Conservation (phyloP, 192 early-diverging fungal genomes). For the Coemansia asiatica region DNA sequence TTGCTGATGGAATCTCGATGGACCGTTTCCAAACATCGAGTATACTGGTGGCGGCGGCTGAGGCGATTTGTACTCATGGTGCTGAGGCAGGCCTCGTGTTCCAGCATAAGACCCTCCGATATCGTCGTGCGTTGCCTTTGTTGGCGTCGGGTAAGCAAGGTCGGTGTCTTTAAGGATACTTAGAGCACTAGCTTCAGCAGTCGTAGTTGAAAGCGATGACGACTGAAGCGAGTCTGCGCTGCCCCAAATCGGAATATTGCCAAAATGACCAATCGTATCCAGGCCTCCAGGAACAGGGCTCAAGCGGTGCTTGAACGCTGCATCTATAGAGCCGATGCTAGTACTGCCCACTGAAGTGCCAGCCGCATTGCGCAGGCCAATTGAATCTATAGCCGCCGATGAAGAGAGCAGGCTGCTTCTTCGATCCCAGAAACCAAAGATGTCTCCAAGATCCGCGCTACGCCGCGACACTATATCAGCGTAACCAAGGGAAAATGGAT, state of each 20-base stretch:
- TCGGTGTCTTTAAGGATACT: constrained; percentile 55
- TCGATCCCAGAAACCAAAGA: constrained; percentile 22
- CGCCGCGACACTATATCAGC: constrained; percentile 10
- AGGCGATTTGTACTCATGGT: constrained; percentile 8
- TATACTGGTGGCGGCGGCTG: constrained; percentile 13
- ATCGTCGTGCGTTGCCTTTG: constrained; percentile 8
- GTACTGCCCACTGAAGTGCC: constrained; percentile 2
- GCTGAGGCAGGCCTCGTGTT: not conserved
- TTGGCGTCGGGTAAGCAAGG: constrained; percentile 48
- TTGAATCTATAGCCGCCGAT: constrained; percentile 19
- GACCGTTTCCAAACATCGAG: constrained; percentile 12
- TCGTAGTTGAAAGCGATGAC: constrained; percentile 30
- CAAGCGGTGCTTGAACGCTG: not conserved
- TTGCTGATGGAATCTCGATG: constrained; percentile 4
- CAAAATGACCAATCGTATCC: constrained; percentile 7
- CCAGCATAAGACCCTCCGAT: constrained; percentile 6
- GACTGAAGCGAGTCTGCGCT: constrained; percentile 1
- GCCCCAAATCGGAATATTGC: constrained; percentile 17
- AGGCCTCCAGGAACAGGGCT: not conserved
- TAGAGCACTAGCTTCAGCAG: constrained; percentile 50
- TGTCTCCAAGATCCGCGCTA: constrained; percentile 32
- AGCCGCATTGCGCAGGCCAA: constrained; percentile 11
- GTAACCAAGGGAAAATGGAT: not conserved
- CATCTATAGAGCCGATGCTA: not conserved
- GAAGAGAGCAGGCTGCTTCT: constrained; percentile 6